Evolutionary conservation across 108 stramenopile species (phyloP).

Genomic region (Stephanodiscus minutulus): DNA sequence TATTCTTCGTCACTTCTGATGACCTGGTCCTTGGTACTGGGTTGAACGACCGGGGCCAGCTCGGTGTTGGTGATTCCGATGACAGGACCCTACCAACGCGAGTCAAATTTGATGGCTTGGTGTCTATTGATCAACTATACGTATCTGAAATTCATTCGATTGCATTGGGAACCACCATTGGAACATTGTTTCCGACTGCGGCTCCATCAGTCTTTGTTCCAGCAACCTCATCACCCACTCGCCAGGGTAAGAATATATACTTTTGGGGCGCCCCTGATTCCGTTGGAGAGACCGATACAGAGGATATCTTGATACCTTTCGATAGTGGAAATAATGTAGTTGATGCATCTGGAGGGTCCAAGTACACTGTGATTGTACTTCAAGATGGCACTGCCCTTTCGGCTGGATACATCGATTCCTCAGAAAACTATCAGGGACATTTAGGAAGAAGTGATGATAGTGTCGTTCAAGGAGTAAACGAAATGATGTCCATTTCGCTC

Average conservation of each 20-base stretch:
- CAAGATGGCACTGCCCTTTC: constrained; percentile 9
- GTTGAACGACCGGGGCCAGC: constrained; percentile 8
- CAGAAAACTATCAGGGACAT: constrained; percentile 13
- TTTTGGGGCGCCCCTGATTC: constrained; percentile 20
- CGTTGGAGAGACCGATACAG: not conserved
- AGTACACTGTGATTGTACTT: constrained; percentile 11
- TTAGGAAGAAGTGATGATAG: constrained; percentile 1
- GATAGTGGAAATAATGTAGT: constrained; percentile 5
- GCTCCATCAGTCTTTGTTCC: constrained; percentile 1
- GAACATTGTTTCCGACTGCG: constrained; percentile 4
- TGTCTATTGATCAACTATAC: not conserved
- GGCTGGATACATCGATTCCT: constrained; percentile 12
- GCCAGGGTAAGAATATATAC: not conserved
- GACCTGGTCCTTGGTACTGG: constrained; percentile 3
- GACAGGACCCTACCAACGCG: constrained; percentile 8
- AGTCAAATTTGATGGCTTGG: constrained; percentile 4
- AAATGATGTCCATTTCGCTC: constrained; percentile 26
- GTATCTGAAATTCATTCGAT: constrained; percentile 6
- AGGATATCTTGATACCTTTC: constrained; percentile 9
- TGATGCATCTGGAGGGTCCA: constrained; percentile 17
- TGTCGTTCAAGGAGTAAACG: constrained; percentile 3
- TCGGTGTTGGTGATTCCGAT: not conserved
- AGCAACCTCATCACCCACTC: not conserved
- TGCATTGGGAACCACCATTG: constrained; percentile 10
- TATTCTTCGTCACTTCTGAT: constrained; percentile 25